phyloP scores from a whole-genome alignment of 148 eudicot species.

The Rhododendron ferrugineum region DNA sequence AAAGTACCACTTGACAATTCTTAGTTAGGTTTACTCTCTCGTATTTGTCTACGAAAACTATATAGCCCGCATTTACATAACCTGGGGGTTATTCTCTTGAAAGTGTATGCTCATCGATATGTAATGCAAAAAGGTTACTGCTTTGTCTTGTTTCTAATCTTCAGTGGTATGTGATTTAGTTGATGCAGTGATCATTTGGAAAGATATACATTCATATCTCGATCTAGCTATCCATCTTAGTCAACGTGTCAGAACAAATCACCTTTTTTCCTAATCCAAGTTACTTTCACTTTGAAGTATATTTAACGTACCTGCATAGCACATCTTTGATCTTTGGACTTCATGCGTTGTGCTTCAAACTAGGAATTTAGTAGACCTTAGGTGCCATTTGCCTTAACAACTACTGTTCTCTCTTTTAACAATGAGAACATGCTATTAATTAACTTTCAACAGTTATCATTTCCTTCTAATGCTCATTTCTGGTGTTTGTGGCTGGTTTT shows the following conservation, averaged over 20 bases:
- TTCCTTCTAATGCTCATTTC: not conserved
- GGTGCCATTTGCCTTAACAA: not conserved
- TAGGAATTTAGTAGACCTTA: not conserved
- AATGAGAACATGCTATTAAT: not conserved
- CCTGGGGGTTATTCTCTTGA: not conserved
- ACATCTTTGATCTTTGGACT: not conserved
- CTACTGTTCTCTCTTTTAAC: not conserved
- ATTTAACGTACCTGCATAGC: not conserved
- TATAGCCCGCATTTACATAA: not conserved
- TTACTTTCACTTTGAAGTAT: not conserved
- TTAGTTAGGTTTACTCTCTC: not conserved
- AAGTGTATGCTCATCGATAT: not conserved
- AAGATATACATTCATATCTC: not conserved
- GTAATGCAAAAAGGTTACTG: not conserved
- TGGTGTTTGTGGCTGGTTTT: slow-evolving; percentile 12
- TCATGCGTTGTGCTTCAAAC: not conserved
- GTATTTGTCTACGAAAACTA: not conserved
- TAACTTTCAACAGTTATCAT: not conserved
- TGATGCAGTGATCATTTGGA: not conserved
- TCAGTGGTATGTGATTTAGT: not conserved
- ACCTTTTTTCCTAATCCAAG: not conserved
- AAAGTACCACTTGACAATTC: not conserved
- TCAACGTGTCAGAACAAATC: not conserved
- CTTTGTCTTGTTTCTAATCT: not conserved
- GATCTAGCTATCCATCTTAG: not conserved